These are phyloP conservation scores for Glycyrrhiza uralensis DNA, from an alignment of 306 rosid genomes.

Conservation along the genomic window DNA sequence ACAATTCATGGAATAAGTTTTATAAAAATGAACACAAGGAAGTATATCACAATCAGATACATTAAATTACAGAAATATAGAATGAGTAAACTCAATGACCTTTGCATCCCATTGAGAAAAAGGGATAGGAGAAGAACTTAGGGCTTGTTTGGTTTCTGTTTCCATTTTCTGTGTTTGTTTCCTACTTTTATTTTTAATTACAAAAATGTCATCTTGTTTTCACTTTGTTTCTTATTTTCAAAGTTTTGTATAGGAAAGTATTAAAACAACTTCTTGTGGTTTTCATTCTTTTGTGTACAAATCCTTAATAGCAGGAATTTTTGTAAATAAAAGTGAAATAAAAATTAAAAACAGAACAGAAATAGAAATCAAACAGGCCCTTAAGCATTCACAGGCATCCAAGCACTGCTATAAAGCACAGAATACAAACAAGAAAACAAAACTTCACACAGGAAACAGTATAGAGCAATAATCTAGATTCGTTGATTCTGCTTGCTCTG, in stretches of 20 bases:
- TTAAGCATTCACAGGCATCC: not conserved
- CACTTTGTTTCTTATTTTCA: not conserved
- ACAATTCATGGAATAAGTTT: conserved; percentile 16
- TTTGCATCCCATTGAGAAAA: conserved; percentile 16
- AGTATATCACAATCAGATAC: conserved; percentile 1
- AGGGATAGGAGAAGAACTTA: not conserved
- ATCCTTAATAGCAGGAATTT: too few species aligned
- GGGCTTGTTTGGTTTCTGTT: not conserved
- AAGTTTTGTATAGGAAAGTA: not conserved
- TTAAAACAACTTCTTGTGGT: not conserved
- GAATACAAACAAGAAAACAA: conserved; percentile 7
- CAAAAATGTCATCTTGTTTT: not conserved
- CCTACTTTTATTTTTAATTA: not conserved
- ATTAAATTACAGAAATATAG: not conserved
- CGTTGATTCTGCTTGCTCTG: not conserved
- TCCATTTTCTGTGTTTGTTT: not conserved
- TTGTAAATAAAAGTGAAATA: not conserved
- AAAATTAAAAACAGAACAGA: not conserved
- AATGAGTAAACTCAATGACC: not conserved
- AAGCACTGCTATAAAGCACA: conserved; percentile 6
- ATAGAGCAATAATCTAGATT: conserved; percentile 1
- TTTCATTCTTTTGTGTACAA: not conserved
- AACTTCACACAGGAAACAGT: conserved; percentile 1
- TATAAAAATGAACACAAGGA: not conserved
- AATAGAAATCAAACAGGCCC: not conserved